Base-by-base conservation (phyloP, 1,139 yeast species). In the Taiozyma sp. region DNA sequence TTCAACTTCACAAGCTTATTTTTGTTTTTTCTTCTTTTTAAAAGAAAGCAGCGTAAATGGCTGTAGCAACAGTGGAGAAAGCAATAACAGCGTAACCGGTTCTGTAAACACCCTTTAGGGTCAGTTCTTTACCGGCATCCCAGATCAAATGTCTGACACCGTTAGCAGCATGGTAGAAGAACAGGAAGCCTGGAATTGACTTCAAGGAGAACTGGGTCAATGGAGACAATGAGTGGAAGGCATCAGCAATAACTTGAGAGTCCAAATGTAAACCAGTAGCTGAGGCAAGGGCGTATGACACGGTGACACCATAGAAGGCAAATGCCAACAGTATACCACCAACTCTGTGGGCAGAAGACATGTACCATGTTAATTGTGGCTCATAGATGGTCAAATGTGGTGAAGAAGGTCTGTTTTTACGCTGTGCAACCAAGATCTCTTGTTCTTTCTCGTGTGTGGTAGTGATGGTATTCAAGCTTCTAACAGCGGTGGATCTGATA, bases 121-220 rank as follows among this genome's bases (percentile, higher is more conserved):
- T 79, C 69, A 92, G 80, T 70, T 86, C 89, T 61, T 74, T 76
- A 66, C 96, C 96, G 51, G 83, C 69, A 70, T 93, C 98, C 98
- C 98, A 93, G 53, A 89, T 66, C 72, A 92, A 75, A 70, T 93
- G 99, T 80, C 99, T 88, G 57, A 92, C 57, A 63, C 98, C 97
- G 70, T 92, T 91, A 69, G 77, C 80, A 48, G 79, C 67, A 71
- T 93, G 99, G 84, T 80, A 91, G 45, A 87, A 87, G 70, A 93
- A 91, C 59, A 97, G 93, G 73, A 81, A 80, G 6, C 96, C 83
- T 64, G 86, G 81, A 42, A 80, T 64, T 48, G 86, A 84, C 75
- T 93, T 93, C 54, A 81, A 71, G 41, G 77, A 76, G 54, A 81
- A 63, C 72, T 91, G 88, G 46, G 76, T 74, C 54, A 74, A 74